Evolutionary conservation across 2,329 filamentous ascomycete genomes (phyloP).

Genomic region (Aspergillus sergii): DNA sequence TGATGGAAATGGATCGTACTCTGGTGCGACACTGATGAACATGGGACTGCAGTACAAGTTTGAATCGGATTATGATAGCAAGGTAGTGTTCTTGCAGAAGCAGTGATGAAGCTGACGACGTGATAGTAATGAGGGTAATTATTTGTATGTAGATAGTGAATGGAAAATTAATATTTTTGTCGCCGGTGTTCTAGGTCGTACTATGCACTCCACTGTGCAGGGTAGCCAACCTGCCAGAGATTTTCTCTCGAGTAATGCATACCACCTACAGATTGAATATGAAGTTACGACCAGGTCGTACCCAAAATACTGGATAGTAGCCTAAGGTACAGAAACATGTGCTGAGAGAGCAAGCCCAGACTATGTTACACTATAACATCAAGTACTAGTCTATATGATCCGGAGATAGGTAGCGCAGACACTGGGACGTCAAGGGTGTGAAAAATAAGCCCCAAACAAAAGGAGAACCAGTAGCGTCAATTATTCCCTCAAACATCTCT

Average conservation of each 20-base stretch:
- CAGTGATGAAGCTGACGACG: slow-evolving; percentile 23
- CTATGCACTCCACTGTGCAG: no score
- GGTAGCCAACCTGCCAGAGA: no score
- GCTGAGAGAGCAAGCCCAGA: no score
- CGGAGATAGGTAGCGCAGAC: no score
- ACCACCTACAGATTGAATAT: no score
- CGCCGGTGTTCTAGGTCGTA: background rate
- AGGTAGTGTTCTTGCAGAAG: slow-evolving; percentile 58
- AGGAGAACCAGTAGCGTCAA: background rate
- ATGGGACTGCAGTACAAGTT: slow-evolving; percentile 59
- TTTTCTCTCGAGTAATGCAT: no score
- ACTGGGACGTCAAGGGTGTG: background rate
- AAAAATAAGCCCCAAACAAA: background rate
- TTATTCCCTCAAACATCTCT: slow-evolving; percentile 22
- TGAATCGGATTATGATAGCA: slow-evolving; percentile 59
- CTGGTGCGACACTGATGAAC: slow-evolving; percentile 65
- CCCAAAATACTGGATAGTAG: no score
- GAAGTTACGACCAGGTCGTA: no score
- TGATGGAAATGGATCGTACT: slow-evolving; percentile 55
- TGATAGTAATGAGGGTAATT: background rate
- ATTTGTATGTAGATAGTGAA: background rate
- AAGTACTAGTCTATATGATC: no score
- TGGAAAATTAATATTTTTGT: background rate
- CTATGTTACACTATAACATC: no score
- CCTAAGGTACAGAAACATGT: no score